These are phyloP conservation scores for Kondoa malvinella DNA, from an alignment of 768 basidiomycete species.

Conservation along the genomic window DNA sequence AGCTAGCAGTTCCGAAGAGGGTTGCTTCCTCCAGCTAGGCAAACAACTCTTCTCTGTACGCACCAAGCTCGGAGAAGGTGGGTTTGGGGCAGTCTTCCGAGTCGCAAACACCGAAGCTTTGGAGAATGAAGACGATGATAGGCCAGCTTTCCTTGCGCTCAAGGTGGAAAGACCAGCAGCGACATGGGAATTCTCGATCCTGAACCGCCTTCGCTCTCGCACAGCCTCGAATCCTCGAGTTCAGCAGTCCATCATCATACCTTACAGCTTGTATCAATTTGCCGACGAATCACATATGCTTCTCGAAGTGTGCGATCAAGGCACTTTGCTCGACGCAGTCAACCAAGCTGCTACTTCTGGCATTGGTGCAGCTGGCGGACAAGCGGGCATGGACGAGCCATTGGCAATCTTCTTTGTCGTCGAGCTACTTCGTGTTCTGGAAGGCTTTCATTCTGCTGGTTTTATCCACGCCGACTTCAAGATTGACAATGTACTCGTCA, in stretches of 20 bases:
- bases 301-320: conserved; percentile 74
- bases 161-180: conserved; percentile 80
- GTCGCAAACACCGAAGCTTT: conserved; percentile 17
- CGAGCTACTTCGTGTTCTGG: conserved; percentile 67
- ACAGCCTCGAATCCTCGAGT: conserved; percentile 37
- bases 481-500: conserved; percentile 94
- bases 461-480: conserved; percentile 98
- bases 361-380: conserved; percentile 52
- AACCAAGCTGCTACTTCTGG: conserved; percentile 64
- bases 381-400: conserved; percentile 63
- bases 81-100: conserved; percentile 83
- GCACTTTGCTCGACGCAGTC: conserved; percentile 77
- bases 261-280: conserved; percentile 67
- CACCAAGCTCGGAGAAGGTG: conserved; percentile 89
- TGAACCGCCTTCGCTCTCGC: conserved; percentile 55
- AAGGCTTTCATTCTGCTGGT: conserved; percentile 59
- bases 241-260: conserved; percentile 52
- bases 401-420: conserved; percentile 88
- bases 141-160: conserved; percentile 55
- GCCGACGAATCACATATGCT: conserved; percentile 76
- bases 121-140: conserved; percentile 40
- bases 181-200: conserved; percentile 79
- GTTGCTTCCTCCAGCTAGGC: conserved; percentile 40
- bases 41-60: conserved; percentile 51
- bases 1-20: conserved; percentile 19